These are phyloP conservation scores for Thozetella sp. DNA, from an alignment of 495 filamentous ascomycete genomes.

Conservation along the genomic window DNA sequence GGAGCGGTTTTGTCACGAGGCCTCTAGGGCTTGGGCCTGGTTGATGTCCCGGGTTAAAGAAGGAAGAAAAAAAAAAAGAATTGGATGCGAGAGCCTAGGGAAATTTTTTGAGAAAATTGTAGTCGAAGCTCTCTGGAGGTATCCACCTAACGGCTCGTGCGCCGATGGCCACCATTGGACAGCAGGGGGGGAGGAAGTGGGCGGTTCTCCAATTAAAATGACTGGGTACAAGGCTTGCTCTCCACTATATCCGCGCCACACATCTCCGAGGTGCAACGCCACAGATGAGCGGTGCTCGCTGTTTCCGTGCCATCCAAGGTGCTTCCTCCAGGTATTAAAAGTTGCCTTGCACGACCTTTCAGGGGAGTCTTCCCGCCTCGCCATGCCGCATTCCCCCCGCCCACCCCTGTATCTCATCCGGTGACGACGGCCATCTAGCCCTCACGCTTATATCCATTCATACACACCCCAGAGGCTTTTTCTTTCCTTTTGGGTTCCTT, in stretches of 20 bases:
- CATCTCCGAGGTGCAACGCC: not conserved
- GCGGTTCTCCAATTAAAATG: not conserved
- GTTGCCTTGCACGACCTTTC: not conserved
- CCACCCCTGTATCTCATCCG: not conserved
- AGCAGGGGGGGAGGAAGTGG: too few species aligned
- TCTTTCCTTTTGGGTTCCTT: too few species aligned
- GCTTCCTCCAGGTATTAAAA: conserved; percentile 2
- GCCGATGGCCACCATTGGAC: too few species aligned
- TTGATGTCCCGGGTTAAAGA: not conserved
- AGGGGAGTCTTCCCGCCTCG: not conserved
- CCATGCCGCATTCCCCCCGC: not conserved
- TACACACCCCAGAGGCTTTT: too few species aligned
- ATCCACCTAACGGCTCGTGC: too few species aligned
- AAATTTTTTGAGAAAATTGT: too few species aligned
- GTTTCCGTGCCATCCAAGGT: not conserved
- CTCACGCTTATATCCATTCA: too few species aligned
- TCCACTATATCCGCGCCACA: not conserved
- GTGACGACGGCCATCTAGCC: too few species aligned
- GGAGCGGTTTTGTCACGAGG: too few species aligned
- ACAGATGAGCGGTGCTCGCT: conserved; percentile 2
- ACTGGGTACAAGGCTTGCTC: not conserved
- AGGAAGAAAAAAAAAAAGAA: not conserved
- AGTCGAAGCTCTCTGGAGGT: too few species aligned
- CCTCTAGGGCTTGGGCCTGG: too few species aligned
- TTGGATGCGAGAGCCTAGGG: too few species aligned